Base-by-base conservation (phyloP, 257 asterid species). In the Salvia miltiorrhiza region DNA sequence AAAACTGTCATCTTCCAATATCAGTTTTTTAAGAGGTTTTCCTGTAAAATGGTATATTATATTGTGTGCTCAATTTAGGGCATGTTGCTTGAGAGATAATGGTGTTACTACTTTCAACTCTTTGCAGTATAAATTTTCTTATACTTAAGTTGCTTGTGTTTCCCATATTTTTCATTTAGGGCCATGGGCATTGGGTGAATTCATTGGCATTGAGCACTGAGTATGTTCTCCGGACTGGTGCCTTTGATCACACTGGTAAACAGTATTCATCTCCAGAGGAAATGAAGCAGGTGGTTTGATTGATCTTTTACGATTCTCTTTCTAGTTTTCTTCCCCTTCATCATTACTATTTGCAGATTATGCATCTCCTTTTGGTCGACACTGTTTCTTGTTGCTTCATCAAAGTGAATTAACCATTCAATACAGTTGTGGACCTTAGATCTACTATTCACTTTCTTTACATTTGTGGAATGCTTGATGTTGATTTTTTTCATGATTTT, bases 151-250 rank as follows among this genome's bases (percentile, higher is more conserved):
- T 44, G 11, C 21, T 79, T 37, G 65, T 23, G 59, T 40, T 45
- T 67, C 47, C 19, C 30, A 30, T 54, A 50, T 4, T 43, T 71
- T 56, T 62, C 52, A 66, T 72, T 56, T 63, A 91, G 97, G 99
- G 99, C 63, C 99, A 94, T 57, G 97, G 95, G 43, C 97, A 94
- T 82, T 94, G 99, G 97, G 96, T 94, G 64, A 94, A 94, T 84
- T 86, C 97, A 10, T 81, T 94, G 75, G 97, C 99, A 49, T 77
- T 91, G 85, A 89, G 99, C 80, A 91, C 99, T 9, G 96, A 94
- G 68, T 91, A 94, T 73, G 95, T 91, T 59, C 93, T 94, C 74
- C 86, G 97, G 57, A 88, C 92, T 70, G 97, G 98, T 65, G 96
- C 96, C 67, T 93, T 85, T 74, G 98, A 93, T 84, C 97, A 90